A percentile compares a stretch with the other conserved stretches of the same genome.
These are phyloP conservation scores for Rhamnella rubrinervis DNA, from an alignment of 331 rosid species.

Conservation along the genomic window DNA sequence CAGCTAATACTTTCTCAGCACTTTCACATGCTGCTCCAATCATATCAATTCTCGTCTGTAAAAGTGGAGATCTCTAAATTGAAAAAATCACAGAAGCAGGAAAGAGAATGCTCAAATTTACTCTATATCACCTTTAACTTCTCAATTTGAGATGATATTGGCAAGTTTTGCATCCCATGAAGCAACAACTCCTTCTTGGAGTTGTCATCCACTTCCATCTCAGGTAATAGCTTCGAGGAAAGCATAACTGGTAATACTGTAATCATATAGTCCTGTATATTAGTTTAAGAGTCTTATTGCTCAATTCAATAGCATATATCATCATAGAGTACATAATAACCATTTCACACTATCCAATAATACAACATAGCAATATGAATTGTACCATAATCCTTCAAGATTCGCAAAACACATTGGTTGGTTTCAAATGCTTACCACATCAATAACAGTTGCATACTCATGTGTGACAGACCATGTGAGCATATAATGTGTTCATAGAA, in stretches of 20 bases:
- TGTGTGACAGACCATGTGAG: too few species aligned
- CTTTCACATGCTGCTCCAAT: conserved; percentile 94
- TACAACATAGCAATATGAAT: not conserved
- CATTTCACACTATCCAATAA: not conserved
- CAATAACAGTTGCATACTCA: too few species aligned
- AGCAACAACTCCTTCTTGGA: conserved; percentile 77
- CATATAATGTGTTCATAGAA: too few species aligned
- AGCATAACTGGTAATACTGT: conserved; percentile 89
- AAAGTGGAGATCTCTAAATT: conserved; percentile 6
- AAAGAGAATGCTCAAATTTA: conserved; percentile 1
- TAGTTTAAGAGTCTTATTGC: not conserved
- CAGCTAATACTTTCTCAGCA: conserved; percentile 90
- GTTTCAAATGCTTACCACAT: not conserved
- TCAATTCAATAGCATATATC: not conserved
- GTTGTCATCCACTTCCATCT: conserved; percentile 82
- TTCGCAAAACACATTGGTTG: not conserved
- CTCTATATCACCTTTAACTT: conserved; percentile 60
- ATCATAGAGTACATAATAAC: not conserved
- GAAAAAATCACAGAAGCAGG: conserved; percentile 8
- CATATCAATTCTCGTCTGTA: conserved; percentile 82
- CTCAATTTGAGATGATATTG: conserved; percentile 67
- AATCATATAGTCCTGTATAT: conserved; percentile 18
- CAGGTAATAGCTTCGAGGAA: conserved; percentile 83
- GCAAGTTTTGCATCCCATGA: conserved; percentile 82
- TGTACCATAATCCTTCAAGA: not conserved